Evolutionary conservation across 345 rosid genomes (phyloP).

Genomic region (Trapa bicornis): DNA sequence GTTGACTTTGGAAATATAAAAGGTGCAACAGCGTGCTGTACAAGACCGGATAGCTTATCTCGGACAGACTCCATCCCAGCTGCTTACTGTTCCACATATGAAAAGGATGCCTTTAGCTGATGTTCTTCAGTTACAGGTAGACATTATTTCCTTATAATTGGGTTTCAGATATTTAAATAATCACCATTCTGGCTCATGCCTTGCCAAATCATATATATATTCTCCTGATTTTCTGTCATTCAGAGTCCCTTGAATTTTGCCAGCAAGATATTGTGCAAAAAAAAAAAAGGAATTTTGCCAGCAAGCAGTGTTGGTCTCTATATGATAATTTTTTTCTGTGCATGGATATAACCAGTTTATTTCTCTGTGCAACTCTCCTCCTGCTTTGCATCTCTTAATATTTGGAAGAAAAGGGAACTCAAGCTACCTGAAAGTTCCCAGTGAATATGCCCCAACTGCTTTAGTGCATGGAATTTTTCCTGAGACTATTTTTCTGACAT

Average conservation of each 20-base stretch:
- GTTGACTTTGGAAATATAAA: conserved; percentile 13
- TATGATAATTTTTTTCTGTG: background rate
- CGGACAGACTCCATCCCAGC: conserved; percentile 99
- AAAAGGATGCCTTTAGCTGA: conserved; percentile 70
- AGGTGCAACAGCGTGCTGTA: conserved; percentile 84
- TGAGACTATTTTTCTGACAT: background rate
- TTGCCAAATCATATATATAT: too few relatives aligned
- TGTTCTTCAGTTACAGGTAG: conserved; percentile 86
- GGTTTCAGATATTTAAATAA: background rate
- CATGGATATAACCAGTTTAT: background rate
- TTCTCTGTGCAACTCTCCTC: background rate
- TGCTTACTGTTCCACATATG: conserved; percentile 72
- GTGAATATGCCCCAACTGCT: background rate
- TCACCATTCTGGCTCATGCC: too few relatives aligned
- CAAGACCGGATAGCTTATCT: conserved; percentile 99
- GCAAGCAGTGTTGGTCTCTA: too few relatives aligned
- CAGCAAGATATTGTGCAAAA: too few relatives aligned
- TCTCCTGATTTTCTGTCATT: too few relatives aligned
- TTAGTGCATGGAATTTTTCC: background rate
- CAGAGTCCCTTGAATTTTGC: background rate
- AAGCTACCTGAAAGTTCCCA: background rate
- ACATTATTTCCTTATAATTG: background rate
- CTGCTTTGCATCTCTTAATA: too few relatives aligned
- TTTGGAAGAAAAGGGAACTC: background rate
- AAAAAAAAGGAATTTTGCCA: too few relatives aligned